phyloP scores from a whole-genome alignment of 176 grass and related monocot genomes.

The Puccinellia tenuiflora region DNA sequence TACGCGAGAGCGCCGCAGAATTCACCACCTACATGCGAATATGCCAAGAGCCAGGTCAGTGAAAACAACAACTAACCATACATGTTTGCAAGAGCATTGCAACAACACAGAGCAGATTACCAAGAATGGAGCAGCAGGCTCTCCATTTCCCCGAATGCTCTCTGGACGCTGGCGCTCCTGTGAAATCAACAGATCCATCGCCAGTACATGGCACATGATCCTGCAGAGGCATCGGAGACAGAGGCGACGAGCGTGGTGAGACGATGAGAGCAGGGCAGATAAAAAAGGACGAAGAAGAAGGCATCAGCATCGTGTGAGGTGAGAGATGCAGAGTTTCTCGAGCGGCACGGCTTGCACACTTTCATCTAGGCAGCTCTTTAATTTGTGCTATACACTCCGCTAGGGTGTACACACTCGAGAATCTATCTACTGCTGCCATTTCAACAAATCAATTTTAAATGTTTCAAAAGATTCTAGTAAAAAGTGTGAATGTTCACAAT shows the following conservation, averaged over 20 bases:
- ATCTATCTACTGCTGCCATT: too few species aligned
- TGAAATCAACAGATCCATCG: constrained; percentile 13
- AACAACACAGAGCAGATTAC: neutral
- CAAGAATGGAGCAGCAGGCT: constrained; percentile 31
- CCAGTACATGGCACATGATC: neutral
- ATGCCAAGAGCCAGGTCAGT: neutral
- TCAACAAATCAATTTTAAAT: too few species aligned
- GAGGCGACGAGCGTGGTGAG: neutral
- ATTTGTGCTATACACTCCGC: neutral
- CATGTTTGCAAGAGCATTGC: neutral
- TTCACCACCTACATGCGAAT: constrained; percentile 33
- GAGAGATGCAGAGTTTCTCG: neutral
- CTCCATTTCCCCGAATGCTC: constrained; percentile 24
- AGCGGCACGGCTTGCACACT: neutral
- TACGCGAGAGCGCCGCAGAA: neutral
- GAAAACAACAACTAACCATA: neutral
- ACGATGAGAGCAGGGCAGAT: neutral
- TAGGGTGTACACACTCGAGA: neutral
- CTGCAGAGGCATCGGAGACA: neutral
- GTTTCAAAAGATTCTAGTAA: too few species aligned
- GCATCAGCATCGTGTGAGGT: neutral
- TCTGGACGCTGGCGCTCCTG: neutral
- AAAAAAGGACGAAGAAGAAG: neutral
- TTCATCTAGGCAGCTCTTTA: neutral
- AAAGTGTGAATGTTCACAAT: too few species aligned